A percentile compares a stretch with the other conserved stretches of the same genome.
Conservation (phyloP, 2,329 filamentous ascomycete species). For the Talaromyces albobiverticillius region DNA sequence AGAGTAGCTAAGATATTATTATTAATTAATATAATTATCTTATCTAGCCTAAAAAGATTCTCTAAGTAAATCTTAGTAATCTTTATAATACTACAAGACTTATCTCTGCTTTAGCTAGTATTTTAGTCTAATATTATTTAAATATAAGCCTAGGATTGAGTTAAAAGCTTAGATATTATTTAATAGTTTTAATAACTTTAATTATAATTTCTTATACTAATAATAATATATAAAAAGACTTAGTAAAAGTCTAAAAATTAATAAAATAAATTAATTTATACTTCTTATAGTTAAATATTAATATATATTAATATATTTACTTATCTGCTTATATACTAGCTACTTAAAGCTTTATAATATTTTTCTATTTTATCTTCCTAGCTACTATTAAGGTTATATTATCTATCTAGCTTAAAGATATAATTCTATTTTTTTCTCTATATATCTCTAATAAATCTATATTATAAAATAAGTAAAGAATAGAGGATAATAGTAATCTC, state of each 20-base stretch:
- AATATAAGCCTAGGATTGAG: not conserved
- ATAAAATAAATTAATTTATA: slow-evolving; percentile 5
- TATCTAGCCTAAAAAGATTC: not conserved
- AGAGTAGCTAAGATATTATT: not conserved
- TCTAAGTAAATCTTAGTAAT: not conserved
- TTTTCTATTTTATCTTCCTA: not conserved
- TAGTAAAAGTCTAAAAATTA: not conserved
- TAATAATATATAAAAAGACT: not conserved
- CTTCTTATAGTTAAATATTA: not conserved
- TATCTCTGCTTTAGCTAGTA: not conserved
- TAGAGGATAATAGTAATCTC: not conserved
- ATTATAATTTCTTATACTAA: not conserved
- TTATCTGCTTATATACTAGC: not conserved
- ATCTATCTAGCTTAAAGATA: not conserved
- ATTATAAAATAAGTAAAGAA: not conserved
- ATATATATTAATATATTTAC: not conserved
- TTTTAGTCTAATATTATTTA: not conserved
- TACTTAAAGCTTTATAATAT: not conserved
- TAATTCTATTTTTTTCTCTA: not conserved
- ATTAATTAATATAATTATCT: not conserved
- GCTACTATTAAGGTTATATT: not conserved
- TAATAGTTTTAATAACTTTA: not conserved
- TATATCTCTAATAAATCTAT: not conserved
- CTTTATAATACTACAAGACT: not conserved
- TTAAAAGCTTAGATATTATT: not conserved